Evolutionary conservation across 2,329 filamentous ascomycete species (phyloP), one percentile per base, ranked within the genome.

Genomic region (Mollisia scopiformis): DNA sequence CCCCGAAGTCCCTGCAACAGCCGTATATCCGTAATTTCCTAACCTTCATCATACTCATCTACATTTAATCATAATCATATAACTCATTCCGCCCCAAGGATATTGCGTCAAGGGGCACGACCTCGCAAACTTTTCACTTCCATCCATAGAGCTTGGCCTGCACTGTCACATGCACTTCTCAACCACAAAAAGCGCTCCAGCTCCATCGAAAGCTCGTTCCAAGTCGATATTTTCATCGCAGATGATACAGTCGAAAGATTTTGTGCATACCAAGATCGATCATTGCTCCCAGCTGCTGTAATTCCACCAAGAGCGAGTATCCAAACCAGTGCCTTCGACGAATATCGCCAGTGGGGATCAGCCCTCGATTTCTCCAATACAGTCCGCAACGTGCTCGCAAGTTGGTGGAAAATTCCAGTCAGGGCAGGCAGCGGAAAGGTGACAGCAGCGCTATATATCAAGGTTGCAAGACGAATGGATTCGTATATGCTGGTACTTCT

Each of bases 381-480:
- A 8, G 13, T n/a, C 33, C 49, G 35, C 27, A 62, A n/a, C 1
- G 21, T 25, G 14, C 19, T 27, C 8, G 55, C 28, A 23, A 62
- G 27, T 13, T 50, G 47, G n/a, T 27, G 30, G 30, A 62, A 62
- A n/a, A 58, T 41, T 13, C 59, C 59, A 23, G 59, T 23, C 13
- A 47, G 10, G 6, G 43, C 23, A 47, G 43, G 43, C 2, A 47
- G 23, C 3, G 57, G 57, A 27, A 63, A 63, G 14, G 57, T 63
- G 1, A 62, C 60, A 6, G 60, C 60, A 2, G 49, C 53, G 33
- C 60, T 63, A 41, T 59, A 63, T 4, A 63, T 58, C 33, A 63
- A 23, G 4, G 51, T 55, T 10, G 57, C 54, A 11, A 51, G 55
- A n/a, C 57, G 57, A 33, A 63, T 57, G 23, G 61, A 46, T 14